Evolutionary conservation across 2,329 filamentous ascomycete genomes (phyloP).

Genomic region (Pseudofabraea citricarpa): DNA sequence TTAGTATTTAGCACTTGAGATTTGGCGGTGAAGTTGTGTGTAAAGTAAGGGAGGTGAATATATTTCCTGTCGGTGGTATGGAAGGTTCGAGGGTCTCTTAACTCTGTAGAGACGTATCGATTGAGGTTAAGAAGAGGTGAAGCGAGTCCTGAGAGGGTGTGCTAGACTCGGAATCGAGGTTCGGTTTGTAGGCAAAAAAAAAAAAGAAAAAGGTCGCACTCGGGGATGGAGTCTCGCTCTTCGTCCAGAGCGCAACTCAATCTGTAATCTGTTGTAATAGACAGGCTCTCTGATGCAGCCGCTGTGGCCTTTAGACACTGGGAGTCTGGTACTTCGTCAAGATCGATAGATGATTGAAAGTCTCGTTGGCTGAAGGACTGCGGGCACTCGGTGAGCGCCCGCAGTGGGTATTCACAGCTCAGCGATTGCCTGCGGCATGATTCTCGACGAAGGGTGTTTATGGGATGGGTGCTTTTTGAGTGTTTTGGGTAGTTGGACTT

Average conservation of each 20-base stretch:
- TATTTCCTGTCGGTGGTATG: too few relatives aligned
- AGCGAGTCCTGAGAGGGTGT: slow-evolving; percentile 6
- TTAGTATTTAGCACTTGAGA: too few relatives aligned
- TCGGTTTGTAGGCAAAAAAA: slow-evolving; percentile 5
- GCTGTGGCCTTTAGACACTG: slow-evolving; percentile 21
- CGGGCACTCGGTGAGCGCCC: slow-evolving; percentile 58
- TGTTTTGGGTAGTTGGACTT: slow-evolving; percentile 50
- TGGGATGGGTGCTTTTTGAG: slow-evolving; percentile 21
- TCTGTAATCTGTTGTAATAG: slow-evolving; percentile 25
- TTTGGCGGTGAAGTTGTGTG: too few relatives aligned
- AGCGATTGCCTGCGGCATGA: slow-evolving; percentile 74
- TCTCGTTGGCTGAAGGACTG: slow-evolving; percentile 86
- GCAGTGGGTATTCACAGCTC: slow-evolving; percentile 90
- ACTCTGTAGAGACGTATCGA: too few relatives aligned
- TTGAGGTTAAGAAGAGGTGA: too few relatives aligned
- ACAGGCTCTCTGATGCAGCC: slow-evolving; percentile 24
- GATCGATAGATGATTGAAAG: slow-evolving; percentile 57
- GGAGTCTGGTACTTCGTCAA: slow-evolving; percentile 66
- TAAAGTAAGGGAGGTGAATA: too few relatives aligned
- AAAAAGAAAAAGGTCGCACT: slow-evolving; percentile 6
- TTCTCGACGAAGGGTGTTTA: slow-evolving; percentile 62
- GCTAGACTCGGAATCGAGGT: slow-evolving; percentile 2
- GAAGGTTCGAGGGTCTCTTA: too few relatives aligned
- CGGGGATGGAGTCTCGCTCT: slow-evolving; percentile 21
- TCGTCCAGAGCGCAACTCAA: slow-evolving; percentile 20